These are phyloP conservation scores for Syncephalastrum monosporum DNA, from an alignment of 371 early-diverging fungal genomes.

Conservation along the genomic window DNA sequence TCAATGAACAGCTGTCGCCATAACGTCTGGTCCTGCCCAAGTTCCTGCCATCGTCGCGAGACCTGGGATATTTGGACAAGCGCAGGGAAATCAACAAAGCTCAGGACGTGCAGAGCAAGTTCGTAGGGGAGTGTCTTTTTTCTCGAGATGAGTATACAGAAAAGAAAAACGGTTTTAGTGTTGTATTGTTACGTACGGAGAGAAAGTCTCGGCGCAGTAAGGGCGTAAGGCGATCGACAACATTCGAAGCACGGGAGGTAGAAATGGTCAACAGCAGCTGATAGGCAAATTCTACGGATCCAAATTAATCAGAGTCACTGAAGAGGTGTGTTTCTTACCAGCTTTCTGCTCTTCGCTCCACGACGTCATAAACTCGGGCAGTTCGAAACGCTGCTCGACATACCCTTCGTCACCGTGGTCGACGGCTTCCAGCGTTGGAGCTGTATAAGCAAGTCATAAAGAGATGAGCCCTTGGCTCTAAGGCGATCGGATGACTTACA, in stretches of 20 bases:
- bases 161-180: not conserved
- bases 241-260: slow-evolving; percentile 48
- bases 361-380: slow-evolving; percentile 42
- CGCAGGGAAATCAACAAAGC: slow-evolving; percentile 50
- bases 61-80: slow-evolving; percentile 47
- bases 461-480: too few species aligned
- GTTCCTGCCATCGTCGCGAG: slow-evolving; percentile 62
- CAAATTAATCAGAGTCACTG: not conserved
- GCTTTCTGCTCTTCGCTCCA: slow-evolving; percentile 69
- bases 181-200: slow-evolving; percentile 31
- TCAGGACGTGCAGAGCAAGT: slow-evolving; percentile 62
- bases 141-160: slow-evolving; percentile 2
- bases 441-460: too few species aligned
- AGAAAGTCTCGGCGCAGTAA: slow-evolving; percentile 64
- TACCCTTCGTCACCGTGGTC: slow-evolving; percentile 61
- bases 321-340: slow-evolving; percentile 35
- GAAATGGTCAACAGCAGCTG: slow-evolving; percentile 64
- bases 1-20: slow-evolving; percentile 63
- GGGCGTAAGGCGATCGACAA: slow-evolving; percentile 60
- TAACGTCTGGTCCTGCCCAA: slow-evolving; percentile 60
- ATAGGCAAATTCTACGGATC: slow-evolving; percentile 62
- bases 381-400: slow-evolving; percentile 59
- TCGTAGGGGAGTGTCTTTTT: slow-evolving; percentile 58
- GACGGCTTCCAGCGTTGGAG: not conserved
- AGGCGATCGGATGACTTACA: too few species aligned